A percentile compares a stretch with the other conserved stretches of the same genome.
These are phyloP conservation scores for Plasmodium gallinaceum DNA, from an alignment of 169 alveolate species.

Conservation along the genomic window DNA sequence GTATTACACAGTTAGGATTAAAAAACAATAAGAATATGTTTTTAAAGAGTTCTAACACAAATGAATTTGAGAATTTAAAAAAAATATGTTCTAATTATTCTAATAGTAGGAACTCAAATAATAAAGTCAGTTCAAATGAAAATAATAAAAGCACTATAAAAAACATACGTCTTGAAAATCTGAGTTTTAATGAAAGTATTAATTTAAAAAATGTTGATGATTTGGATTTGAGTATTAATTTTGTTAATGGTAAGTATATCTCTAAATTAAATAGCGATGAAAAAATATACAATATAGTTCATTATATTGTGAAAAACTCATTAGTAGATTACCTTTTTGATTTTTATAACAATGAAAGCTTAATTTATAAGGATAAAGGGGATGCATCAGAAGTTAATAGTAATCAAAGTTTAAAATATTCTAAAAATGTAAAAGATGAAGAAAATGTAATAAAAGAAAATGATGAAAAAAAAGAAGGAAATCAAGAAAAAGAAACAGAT, in stretches of 20 bases:
- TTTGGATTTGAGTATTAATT: constrained; percentile 32
- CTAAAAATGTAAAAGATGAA: neutral
- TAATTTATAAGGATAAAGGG: constrained; percentile 21
- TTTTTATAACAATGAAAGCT: constrained; percentile 40
- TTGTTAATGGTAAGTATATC: constrained; percentile 53
- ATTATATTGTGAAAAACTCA: constrained; percentile 45
- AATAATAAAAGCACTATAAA: constrained; percentile 20
- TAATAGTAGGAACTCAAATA: neutral
- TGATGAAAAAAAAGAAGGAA: neutral
- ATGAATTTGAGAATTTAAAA: constrained; percentile 15
- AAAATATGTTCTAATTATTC: neutral
- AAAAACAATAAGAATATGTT: neutral
- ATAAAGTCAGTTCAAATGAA: neutral
- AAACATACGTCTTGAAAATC: constrained; percentile 30
- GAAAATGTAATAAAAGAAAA: neutral
- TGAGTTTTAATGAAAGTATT: constrained; percentile 40
- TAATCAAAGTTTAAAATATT: neutral
- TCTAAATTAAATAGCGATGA: constrained; percentile 36
- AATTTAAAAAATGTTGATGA: constrained; percentile 58
- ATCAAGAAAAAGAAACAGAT: neutral
- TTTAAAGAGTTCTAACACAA: neutral
- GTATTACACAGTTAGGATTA: neutral
- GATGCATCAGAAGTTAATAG: constrained; percentile 5
- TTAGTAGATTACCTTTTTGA: constrained; percentile 27
- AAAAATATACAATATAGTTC: constrained; percentile 43